Evolutionary conservation across 805 yeast genomes (phyloP).

Genomic region (Maudiozyma serrabonitensis): DNA sequence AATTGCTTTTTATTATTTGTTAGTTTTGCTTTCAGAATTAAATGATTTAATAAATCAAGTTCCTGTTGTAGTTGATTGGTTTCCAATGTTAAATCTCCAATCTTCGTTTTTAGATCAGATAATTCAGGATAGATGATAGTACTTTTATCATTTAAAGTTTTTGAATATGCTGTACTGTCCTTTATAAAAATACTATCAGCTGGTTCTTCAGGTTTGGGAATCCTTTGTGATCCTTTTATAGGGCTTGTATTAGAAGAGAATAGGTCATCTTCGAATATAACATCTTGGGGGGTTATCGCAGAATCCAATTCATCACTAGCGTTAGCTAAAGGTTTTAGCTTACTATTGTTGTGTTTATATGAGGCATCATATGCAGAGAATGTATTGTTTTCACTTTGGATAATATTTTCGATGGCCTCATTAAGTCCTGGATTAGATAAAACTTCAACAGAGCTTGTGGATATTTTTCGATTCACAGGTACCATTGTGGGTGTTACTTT

Average conservation of each 20-base stretch:
- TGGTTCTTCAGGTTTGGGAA: too few relatives aligned
- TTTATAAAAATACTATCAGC: too few relatives aligned
- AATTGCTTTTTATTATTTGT: constrained; percentile 68
- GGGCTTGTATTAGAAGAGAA: not conserved
- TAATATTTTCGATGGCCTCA: constrained; percentile 24
- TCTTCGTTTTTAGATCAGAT: constrained; percentile 48
- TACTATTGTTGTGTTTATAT: constrained; percentile 4
- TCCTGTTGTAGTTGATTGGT: constrained; percentile 54
- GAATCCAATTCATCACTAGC: not conserved
- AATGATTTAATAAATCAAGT: constrained; percentile 50
- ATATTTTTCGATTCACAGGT: not conserved
- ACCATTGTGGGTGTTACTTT: constrained; percentile 12
- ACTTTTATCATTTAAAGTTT: not conserved
- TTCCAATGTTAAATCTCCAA: constrained; percentile 46
- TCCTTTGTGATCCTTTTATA: not conserved
- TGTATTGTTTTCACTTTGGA: constrained; percentile 10
- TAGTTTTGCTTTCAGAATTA: constrained; percentile 72
- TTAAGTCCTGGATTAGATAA: constrained; percentile 26
- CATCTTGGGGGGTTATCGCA: not conserved
- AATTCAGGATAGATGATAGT: not conserved
- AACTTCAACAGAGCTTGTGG: constrained; percentile 7
- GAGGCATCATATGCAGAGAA: constrained; percentile 7
- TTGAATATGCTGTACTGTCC: not conserved
- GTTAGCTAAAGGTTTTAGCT: not conserved
- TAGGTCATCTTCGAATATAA: not conserved